These are phyloP conservation scores for Mucor indicus DNA, from an alignment of 371 early-diverging fungal species.

Conservation along the genomic window DNA sequence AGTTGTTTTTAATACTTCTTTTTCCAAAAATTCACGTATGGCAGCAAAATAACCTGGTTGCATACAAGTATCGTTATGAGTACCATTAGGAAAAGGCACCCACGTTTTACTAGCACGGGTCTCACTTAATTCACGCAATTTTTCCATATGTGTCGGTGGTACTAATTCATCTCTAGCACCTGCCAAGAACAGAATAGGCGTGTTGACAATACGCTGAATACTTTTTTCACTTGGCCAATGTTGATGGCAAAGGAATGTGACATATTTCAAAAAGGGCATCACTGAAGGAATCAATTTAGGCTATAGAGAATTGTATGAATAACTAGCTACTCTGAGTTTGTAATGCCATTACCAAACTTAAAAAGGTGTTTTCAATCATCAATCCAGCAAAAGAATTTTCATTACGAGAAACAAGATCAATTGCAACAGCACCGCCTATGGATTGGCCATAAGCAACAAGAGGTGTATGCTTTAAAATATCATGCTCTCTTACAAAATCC, in stretches of 20 bases:
- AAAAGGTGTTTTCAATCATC: constrained; percentile 94
- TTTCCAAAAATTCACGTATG: constrained; percentile 49
- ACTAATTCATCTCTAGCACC: constrained; percentile 85
- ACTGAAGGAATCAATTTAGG: constrained; percentile 87
- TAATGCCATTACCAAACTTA: constrained; percentile 65
- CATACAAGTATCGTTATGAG: constrained; percentile 91
- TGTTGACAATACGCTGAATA: constrained; percentile 63
- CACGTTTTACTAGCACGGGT: constrained; percentile 52
- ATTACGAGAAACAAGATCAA: constrained; percentile 78
- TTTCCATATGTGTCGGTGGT: constrained; percentile 84
- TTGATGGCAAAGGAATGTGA: constrained; percentile 85
- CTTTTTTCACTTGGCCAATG: constrained; percentile 81
- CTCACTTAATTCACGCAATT: constrained; percentile 60
- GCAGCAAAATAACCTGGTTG: constrained; percentile 84
- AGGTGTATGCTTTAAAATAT: constrained; percentile 66
- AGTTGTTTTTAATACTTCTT: constrained; percentile 16
- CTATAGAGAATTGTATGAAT: constrained; percentile 22
- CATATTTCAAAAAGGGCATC: constrained; percentile 68
- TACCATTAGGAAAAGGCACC: constrained; percentile 71
- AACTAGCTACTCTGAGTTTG: not conserved
- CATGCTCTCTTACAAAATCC: constrained; percentile 75
- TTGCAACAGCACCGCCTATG: constrained; percentile 97
- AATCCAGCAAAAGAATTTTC: constrained; percentile 75
- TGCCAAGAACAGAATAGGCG: constrained; percentile 85
- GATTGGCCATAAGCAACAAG: constrained; percentile 93